Evolutionary conservation across 352 stramenopile species (phyloP).

Genomic region (Aphanomyces stellatus): DNA sequence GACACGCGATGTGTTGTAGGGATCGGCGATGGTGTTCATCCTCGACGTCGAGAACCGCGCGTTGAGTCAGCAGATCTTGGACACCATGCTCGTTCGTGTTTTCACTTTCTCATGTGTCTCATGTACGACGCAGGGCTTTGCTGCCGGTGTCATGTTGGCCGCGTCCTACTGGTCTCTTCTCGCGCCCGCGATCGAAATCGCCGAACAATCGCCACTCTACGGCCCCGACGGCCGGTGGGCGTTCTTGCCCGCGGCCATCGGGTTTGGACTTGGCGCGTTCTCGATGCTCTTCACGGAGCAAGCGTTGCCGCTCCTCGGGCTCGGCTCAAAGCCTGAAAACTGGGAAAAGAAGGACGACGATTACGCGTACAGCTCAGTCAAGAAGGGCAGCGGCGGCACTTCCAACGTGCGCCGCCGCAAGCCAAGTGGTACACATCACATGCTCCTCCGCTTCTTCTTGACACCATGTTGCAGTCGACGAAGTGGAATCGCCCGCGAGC

Average conservation of each 20-base stretch:
- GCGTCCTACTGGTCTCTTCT: slow-evolving; percentile 86
- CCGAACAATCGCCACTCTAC: slow-evolving; percentile 69
- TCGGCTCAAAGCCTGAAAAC: slow-evolving; percentile 31
- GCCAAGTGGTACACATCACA: neutral
- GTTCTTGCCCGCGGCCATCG: slow-evolving; percentile 75
- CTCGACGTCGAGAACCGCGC: slow-evolving; percentile 68
- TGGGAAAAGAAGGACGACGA: slow-evolving; percentile 44
- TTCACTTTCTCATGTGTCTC: neutral
- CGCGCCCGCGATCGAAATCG: slow-evolving; percentile 80
- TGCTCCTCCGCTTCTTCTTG: neutral
- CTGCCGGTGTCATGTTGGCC: slow-evolving; percentile 84
- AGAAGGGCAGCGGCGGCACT: neutral
- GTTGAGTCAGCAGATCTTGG: slow-evolving; percentile 72
- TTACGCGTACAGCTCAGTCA: neutral
- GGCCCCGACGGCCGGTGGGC: slow-evolving; percentile 58
- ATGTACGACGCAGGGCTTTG: slow-evolving; percentile 49
- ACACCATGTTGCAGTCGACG: neutral
- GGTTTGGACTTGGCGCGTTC: slow-evolving; percentile 66
- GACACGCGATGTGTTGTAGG: slow-evolving; percentile 23
- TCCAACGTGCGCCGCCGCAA: slow-evolving; percentile 6
- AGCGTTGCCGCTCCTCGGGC: slow-evolving; percentile 47
- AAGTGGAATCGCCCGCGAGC: neutral
- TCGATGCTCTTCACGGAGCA: slow-evolving; percentile 71
- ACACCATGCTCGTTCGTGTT: slow-evolving; percentile 54
- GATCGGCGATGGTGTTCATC: slow-evolving; percentile 71